These are phyloP conservation scores for Dryas integrifolia DNA, from an alignment of 331 rosid species.

Conservation along the genomic window DNA sequence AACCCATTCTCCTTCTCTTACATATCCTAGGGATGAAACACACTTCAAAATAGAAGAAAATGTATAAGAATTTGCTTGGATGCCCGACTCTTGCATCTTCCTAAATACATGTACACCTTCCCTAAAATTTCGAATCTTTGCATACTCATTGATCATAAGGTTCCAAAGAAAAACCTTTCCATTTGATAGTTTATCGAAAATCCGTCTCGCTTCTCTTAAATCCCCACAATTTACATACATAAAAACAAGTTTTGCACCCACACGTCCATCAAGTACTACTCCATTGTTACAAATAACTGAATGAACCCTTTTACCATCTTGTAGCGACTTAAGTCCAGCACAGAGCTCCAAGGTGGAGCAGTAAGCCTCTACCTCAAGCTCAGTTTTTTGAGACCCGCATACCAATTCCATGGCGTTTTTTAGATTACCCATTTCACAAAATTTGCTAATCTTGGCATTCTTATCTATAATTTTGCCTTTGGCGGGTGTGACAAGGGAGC, in stretches of 20 bases:
- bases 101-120: conserved; percentile 50
- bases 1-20: conserved; percentile 46
- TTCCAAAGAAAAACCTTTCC: conserved; percentile 67
- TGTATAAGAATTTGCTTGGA: conserved; percentile 53
- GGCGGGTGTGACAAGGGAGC: conserved; percentile 30
- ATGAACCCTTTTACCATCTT: conserved; percentile 58
- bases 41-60: conserved; percentile 64
- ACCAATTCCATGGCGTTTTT: conserved; percentile 51
- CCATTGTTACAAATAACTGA: conserved; percentile 45
- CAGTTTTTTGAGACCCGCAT: conserved; percentile 34
- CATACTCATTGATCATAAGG: conserved; percentile 58
- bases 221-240: conserved; percentile 67
- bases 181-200: conserved; percentile 43
- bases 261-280: conserved; percentile 37
- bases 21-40: conserved; percentile 44
- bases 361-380: conserved; percentile 45
- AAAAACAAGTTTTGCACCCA: conserved; percentile 72
- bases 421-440: conserved; percentile 55
- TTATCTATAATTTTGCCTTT: conserved; percentile 13
- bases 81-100: conserved; percentile 51
- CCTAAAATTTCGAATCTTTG: conserved; percentile 42
- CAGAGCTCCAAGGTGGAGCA: conserved; percentile 69
- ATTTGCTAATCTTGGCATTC: conserved; percentile 30
- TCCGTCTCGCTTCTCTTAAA: conserved; percentile 49
- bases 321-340: conserved; percentile 46